Conservation (phyloP, 306 rosid species). For the Acacia melanoxylon region DNA sequence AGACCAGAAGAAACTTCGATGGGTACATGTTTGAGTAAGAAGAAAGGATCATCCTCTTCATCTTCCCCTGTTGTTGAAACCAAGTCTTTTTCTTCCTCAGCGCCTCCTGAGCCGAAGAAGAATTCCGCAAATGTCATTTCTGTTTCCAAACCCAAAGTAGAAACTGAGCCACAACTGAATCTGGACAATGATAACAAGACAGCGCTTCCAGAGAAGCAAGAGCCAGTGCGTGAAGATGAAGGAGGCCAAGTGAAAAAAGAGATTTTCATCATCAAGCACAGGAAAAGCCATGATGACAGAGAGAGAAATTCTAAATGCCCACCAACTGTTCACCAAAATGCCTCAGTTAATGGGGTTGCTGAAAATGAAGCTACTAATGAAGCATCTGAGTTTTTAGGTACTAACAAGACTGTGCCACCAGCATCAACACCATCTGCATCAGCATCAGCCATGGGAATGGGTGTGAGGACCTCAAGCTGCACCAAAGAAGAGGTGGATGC, state of each 20-base stretch:
- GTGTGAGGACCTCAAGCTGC: slow-evolving; percentile 85
- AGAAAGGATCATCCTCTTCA: slow-evolving; percentile 45
- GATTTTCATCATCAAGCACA: slow-evolving; percentile 76
- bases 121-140: slow-evolving; percentile 12
- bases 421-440: slow-evolving; percentile 14
- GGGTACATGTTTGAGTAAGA: slow-evolving; percentile 96
- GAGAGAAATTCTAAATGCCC: slow-evolving; percentile 43
- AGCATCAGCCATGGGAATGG: slow-evolving; percentile 36
- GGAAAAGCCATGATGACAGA: slow-evolving; percentile 81
- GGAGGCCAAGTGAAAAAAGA: slow-evolving; percentile 58
- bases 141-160: slow-evolving; percentile 26
- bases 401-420: slow-evolving; percentile 12
- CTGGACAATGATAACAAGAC: slow-evolving; percentile 26
- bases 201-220: slow-evolving; percentile 31
- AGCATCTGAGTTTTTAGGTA: slow-evolving; percentile 11
- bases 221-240: slow-evolving; percentile 22
- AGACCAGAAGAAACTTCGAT: slow-evolving; percentile 33
- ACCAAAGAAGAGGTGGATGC: slow-evolving; percentile 94
- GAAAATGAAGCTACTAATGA: not conserved
- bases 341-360: slow-evolving; percentile 4
- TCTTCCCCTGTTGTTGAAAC: slow-evolving; percentile 10
- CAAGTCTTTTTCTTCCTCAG: slow-evolving; percentile 37
- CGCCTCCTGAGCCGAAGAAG: slow-evolving; percentile 27
- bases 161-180: slow-evolving; percentile 32
- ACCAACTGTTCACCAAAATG: slow-evolving; percentile 34